Evolutionary conservation across 2,329 filamentous ascomycete genomes (phyloP), one percentile per base, ranked within the genome.

Genomic region (Neofusicoccum sp.): DNA sequence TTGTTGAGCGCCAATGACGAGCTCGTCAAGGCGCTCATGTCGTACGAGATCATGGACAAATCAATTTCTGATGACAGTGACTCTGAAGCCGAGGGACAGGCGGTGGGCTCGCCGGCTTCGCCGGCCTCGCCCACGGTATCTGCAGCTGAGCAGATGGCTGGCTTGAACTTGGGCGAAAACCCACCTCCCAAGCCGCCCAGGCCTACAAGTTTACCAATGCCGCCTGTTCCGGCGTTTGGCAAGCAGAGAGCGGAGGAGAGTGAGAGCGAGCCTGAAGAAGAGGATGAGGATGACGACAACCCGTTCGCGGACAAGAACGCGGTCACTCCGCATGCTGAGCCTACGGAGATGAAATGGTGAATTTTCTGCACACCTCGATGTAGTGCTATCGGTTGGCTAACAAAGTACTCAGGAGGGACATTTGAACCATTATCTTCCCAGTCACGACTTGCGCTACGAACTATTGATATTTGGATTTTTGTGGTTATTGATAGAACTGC

Each of bases 1-100:
- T 83, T 99, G 4, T 87, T 99, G 16, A 92, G 95, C 71, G 93
- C 94, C 67, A 98, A 99, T 71, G 95, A 99, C 71, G 91, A 96
- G 76, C 88, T 99, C n/a, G 91, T 98, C 44, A 89, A 89, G 66
- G 92, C 93, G 1, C 83, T 99, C 63, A 97, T 96, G 86, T 91
- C 93, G 0, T 99, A 93, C 72, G 94, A 98, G 77, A 91, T 97
- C 69, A 86, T 98, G 66, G 94, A 99, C 73, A 88, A 89, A 65
- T 93, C 91, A 52, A 90, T 94, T 66, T 90, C 92, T 67, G 85
- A 89, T 66, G 87, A 89, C 69, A 88, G 85, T 64, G 85, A 88
- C 70, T 88, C 85, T 66, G 87, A 89, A 58, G 78, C 78, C 12
- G 77, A 89, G 86, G 56, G 44, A 11, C 54, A 59, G 11, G 34